Conservation (phyloP, 1,284 basidiomycete species). For the Ustilago curta region DNA sequence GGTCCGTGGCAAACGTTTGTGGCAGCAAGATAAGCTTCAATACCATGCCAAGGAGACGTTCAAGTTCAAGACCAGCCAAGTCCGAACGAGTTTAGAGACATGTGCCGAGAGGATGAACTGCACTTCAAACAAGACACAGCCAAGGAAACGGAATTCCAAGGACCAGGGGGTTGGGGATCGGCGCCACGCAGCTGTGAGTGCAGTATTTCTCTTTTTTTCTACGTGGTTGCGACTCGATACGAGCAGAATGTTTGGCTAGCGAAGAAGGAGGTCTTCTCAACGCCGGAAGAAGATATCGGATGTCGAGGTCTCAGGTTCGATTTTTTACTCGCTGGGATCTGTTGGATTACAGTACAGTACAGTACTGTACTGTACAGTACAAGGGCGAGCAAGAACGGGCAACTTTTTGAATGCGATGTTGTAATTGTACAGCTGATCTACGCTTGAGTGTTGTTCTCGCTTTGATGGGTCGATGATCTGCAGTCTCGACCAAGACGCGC, state of each 20-base stretch:
- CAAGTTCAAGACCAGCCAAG: neutral
- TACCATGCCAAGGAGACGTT: neutral
- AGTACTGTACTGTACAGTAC: neutral
- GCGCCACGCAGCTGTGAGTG: conserved; percentile 15
- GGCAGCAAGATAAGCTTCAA: neutral
- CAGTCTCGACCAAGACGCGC: conserved; percentile 33
- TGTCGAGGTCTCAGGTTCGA: neutral
- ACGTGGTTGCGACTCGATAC: neutral
- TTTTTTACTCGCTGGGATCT: neutral
- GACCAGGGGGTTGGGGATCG: conserved; percentile 25
- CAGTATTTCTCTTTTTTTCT: too few species aligned
- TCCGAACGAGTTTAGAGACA: conserved; percentile 5
- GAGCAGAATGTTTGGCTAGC: neutral
- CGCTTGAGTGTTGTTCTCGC: conserved; percentile 15
- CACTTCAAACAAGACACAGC: conserved; percentile 5
- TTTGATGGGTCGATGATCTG: conserved; percentile 11
- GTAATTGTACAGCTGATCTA: conserved; percentile 23
- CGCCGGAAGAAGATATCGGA: conserved; percentile 3
- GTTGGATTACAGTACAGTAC: neutral
- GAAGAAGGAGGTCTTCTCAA: conserved; percentile 2
- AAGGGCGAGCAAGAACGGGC: neutral
- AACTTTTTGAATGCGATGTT: conserved; percentile 18
- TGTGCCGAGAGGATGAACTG: neutral
- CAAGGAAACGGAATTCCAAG: conserved; percentile 34
- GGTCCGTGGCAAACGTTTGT: neutral